These are phyloP conservation scores for Amanita inopinata DNA, from an alignment of 768 basidiomycete species.

Conservation along the genomic window DNA sequence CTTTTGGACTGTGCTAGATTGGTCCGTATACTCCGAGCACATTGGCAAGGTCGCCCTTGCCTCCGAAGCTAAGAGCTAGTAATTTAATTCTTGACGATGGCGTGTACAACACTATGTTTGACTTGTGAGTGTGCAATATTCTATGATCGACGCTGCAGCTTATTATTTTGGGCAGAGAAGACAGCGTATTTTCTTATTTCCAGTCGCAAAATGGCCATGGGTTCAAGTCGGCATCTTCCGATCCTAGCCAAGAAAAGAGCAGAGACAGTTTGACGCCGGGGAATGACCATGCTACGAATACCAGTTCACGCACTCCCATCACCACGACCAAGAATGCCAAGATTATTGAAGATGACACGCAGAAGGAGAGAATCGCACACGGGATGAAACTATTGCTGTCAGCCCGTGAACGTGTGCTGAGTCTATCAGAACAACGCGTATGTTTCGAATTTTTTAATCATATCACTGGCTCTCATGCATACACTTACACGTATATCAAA, in stretches of 20 bases:
- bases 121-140: constrained; percentile 28
- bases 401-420: constrained; percentile 63
- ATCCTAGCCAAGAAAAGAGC: constrained; percentile 18
- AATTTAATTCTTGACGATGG: constrained; percentile 64
- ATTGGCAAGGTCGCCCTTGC: constrained; percentile 64
- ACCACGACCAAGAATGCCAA: too few species aligned
- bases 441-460: constrained; percentile 6
- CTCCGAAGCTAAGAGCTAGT: constrained; percentile 63
- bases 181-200: constrained; percentile 34
- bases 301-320: constrained; percentile 14
- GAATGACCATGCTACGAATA: not conserved
- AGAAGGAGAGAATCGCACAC: constrained; percentile 48
- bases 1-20: constrained; percentile 45
- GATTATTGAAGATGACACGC: constrained; percentile 42
- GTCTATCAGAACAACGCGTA: constrained; percentile 68
- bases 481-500: too few species aligned
- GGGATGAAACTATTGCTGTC: constrained; percentile 61
- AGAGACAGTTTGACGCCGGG: not conserved
- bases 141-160: not conserved
- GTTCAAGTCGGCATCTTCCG: constrained; percentile 32
- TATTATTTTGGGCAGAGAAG: constrained; percentile 25
- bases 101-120: constrained; percentile 38
- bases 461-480: too few species aligned
- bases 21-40: constrained; percentile 74
- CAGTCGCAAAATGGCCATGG: constrained; percentile 25